Evolutionary conservation across 2,329 filamentous ascomycete species (phyloP).

Genomic region (Xylaria multiplex): DNA sequence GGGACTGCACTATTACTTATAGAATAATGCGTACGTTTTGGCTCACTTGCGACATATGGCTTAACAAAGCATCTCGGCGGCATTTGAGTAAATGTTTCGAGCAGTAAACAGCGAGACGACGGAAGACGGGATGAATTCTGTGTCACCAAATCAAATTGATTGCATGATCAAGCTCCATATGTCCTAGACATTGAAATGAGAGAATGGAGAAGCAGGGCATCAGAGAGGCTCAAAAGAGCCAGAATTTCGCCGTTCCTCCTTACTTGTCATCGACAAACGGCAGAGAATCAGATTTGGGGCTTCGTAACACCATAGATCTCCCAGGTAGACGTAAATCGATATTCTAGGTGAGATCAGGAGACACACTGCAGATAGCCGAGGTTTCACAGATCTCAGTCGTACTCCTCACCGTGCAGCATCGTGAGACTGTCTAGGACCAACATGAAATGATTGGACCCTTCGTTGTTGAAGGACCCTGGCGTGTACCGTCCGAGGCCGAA

Average conservation of each 20-base stretch:
- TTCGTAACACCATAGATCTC: slow-evolving; percentile 43
- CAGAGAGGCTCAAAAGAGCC: slow-evolving; percentile 34
- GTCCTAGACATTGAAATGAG: slow-evolving; percentile 50
- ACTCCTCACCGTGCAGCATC: slow-evolving; percentile 46
- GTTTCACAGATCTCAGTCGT: slow-evolving; percentile 49
- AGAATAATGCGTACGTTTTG: slow-evolving; percentile 19
- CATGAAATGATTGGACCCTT: slow-evolving; percentile 36
- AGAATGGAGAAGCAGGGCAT: slow-evolving; percentile 39
- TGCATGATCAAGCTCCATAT: slow-evolving; percentile 47
- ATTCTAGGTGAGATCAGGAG: slow-evolving; percentile 47
- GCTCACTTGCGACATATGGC: slow-evolving; percentile 33
- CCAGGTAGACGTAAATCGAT: slow-evolving; percentile 46
- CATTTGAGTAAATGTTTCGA: slow-evolving; percentile 33
- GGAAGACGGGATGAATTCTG: slow-evolving; percentile 40
- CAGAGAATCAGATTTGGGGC: slow-evolving; percentile 43
- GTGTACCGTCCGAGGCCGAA: slow-evolving; percentile 22
- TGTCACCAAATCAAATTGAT: slow-evolving; percentile 46
- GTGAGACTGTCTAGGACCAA: slow-evolving; percentile 46
- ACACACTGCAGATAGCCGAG: slow-evolving; percentile 50
- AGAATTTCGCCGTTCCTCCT: slow-evolving; percentile 38
- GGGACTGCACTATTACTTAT: slow-evolving; percentile 31
- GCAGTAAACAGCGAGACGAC: slow-evolving; percentile 31
- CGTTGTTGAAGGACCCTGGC: slow-evolving; percentile 21
- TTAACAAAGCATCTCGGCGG: slow-evolving; percentile 36
- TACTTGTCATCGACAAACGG: slow-evolving; percentile 41